Evolutionary conservation across 495 filamentous ascomycete genomes (phyloP), one percentile per base, ranked within the genome.

Genomic region (Parathielavia hyrcaniae): DNA sequence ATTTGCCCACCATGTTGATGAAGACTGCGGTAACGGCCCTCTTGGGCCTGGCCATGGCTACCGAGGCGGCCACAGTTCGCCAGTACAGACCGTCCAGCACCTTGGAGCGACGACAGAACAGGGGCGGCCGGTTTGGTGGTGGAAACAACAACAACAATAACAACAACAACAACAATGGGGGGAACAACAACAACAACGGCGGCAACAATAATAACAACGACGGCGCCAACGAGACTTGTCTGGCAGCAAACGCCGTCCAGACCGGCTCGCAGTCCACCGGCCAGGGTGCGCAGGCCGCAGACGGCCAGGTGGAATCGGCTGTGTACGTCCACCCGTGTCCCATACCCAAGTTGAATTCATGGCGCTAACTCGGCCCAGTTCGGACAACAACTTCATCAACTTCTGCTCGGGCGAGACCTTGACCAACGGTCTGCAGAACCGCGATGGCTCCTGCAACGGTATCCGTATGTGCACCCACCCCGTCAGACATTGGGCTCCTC

Each of bases 371-470:
- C 17, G 10, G 22, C 22, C 11, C 43, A 81, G 78, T 58, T 76
- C 79, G 59, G 50, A 62, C 12, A 70, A 73, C 69, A 88, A 88
- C 71, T 86, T 87, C 74, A 85, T 86, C 75, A 86, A 86, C 72
- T 82, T 83, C 67, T 86, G 86, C 69, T 65, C 73, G 13, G 85
- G 85, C 41, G 75, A 86, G 71, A 81, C 77, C n/a, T 50, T 84
- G 55, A 89, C 86, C 50, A 89, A 89, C 65, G 86, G 86, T 65
- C 66, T 76, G 23, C 86, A 89, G 68, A 71, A 80, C 53, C 75
- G 77, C 52, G 64, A 57, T 14, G 86, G 86, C n/a, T 89, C 86
- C 44, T 89, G 86, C 71, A 89, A 89, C 67, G 83, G 83, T 69
- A 77, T 83, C 71, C 75, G 78, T 69, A 84, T 79, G 85, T 83